Evolutionary conservation across 345 rosid species (phyloP).

Genomic region (Salix koriyanagi): DNA sequence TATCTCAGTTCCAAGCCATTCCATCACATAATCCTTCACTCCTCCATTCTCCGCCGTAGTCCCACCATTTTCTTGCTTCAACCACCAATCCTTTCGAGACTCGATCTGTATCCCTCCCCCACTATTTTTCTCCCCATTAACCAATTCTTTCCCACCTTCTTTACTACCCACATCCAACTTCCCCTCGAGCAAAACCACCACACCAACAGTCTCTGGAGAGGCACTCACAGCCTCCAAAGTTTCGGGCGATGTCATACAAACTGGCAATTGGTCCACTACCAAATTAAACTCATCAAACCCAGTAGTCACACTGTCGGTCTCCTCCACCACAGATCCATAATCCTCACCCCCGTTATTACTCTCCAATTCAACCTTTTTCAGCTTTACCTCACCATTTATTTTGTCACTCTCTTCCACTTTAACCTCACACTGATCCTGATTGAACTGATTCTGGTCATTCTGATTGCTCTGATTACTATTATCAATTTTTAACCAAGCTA

Average conservation of each 20-base stretch:
- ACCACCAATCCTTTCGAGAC: slow-evolving; percentile 69
- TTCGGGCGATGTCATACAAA: slow-evolving; percentile 49
- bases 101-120: slow-evolving; percentile 24
- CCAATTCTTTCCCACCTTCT: slow-evolving; percentile 41
- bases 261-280: slow-evolving; percentile 66
- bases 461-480: slow-evolving; percentile 24
- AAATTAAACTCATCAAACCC: slow-evolving; percentile 58
- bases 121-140: slow-evolving; percentile 1
- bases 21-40: slow-evolving; percentile 81
- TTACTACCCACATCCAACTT: slow-evolving; percentile 39
- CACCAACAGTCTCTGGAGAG: slow-evolving; percentile 32
- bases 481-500: slow-evolving; percentile 64
- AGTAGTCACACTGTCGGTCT: slow-evolving; percentile 72
- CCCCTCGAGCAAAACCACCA: slow-evolving; percentile 29
- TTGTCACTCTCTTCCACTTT: slow-evolving; percentile 12
- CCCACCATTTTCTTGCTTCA: slow-evolving; percentile 46
- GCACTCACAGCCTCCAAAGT: slow-evolving; percentile 17
- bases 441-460: slow-evolving; percentile 15
- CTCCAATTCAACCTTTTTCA: slow-evolving; percentile 33
- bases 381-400: slow-evolving; percentile 19
- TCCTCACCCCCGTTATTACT: slow-evolving; percentile 46
- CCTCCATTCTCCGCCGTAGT: slow-evolving; percentile 28
- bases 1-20: slow-evolving; percentile 90
- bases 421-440: slow-evolving; percentile 11
- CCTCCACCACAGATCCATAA: slow-evolving; percentile 59